Base-by-base conservation (phyloP, 2,329 filamentous ascomycete species). In the Fusarium pseudoanthophilum region DNA sequence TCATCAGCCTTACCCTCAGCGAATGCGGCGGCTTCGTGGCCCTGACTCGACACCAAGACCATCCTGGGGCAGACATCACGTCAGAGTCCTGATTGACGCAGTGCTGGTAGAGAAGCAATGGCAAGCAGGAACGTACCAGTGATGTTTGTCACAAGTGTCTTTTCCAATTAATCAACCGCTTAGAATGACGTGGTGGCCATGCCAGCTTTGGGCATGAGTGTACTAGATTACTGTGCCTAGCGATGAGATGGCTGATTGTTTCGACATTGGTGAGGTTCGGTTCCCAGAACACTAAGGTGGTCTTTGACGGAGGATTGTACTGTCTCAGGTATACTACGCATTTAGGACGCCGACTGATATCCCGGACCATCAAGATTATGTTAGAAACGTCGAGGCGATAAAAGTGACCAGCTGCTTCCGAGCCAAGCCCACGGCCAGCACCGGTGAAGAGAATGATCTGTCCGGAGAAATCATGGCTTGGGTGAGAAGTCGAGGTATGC, bases 101-200 rank as follows among this genome's bases (percentile, higher is more conserved):
- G 60, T 32, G 46, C 32, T 16, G 64, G 64, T 26, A 67, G 45
- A 9, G 64, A 18, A 21, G 59, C 53, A 26, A 67, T 59, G 11
- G 64, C 60, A 32, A 67, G 59, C 5, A 67, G 45, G 20, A 67
- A 67, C 16, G 64, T 67, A 13, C 64, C 64, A 16, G 37, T 42
- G 39, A 67, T 60, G 32, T 67, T 67, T 53, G 60, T 64, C 40
- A 34, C 60, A 32, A 64, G 52, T 5, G 52, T 64, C 59, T 30
- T 67, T 37, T 67, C 64, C 45, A 59, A 32, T 34, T 59, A 53
- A 36, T 67, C 45, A 39, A 63, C 53, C 6, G 39, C 15, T 62
- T 64, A 36, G 18, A 64, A 67, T 18, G 59, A 32, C 30, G 53
- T 6, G 26, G 59, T 59, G 18, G 52, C 46, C 60, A 67, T 48